Base-by-base conservation (phyloP, 2,329 filamentous ascomycete species). In the Knufia fluminis region DNA sequence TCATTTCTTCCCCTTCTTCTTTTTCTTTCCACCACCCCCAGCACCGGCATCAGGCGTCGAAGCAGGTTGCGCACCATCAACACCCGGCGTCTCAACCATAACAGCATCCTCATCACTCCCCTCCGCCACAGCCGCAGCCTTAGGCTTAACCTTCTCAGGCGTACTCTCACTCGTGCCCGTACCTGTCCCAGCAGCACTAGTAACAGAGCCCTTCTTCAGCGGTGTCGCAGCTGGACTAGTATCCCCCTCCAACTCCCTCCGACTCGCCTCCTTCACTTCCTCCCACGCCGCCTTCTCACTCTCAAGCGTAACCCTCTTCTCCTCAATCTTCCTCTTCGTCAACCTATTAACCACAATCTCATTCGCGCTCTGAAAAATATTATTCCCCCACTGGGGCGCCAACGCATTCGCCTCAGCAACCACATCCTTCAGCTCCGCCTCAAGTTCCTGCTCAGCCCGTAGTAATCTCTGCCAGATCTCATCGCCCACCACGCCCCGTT, bases 351-450 rank as follows among this genome's bases (percentile, higher is more conserved):
- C 84, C 52, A 85, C 82, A 69, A 98, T 96, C 69, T 98, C 92
- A 68, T 94, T 94, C 49, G 92, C 92, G 40, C 86, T 90, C 68
- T 98, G 92, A 78, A 98, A 98, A 66, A 98, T 97, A 50, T 79
- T 81, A 64, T 92, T 83, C 54, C 92, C 92, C 92, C 92, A 98
- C 66, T 84, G 83, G 43, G 86, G 83, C 1, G 80, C 77, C 56
- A 96, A 85, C 17, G 86, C 89, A 65, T 97, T 97, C 61, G 94
- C 92, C 88, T 96, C 57, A 22, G 41, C 32, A 28, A 97, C 89
- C 20, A 97, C 91, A 68, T 98, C 92, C 60, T 87, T 80, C 54
- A 98, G 75, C 70, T 98, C 92, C 58, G 89, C 87, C 71, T 98
- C 90, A 75, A 97, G 94, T 70, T 98, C 92, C 72, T 94, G 90